Percentiles rank a stretch among this genome's conserved stretches.
These are phyloP conservation scores for Boletus barrowsii DNA, from an alignment of 768 basidiomycete species.

Conservation along the genomic window DNA sequence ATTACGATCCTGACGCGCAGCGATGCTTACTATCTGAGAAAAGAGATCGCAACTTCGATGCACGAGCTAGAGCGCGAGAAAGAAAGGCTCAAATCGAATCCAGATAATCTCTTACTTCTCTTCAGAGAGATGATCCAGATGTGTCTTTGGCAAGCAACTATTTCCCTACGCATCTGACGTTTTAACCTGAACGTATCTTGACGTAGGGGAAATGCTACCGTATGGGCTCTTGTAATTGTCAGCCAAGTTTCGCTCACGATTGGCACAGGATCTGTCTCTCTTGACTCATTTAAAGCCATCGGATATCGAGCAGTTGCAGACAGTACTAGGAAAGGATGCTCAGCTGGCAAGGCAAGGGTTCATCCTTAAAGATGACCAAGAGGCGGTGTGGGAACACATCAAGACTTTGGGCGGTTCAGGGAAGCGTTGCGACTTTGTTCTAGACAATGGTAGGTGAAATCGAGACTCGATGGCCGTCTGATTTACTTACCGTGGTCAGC, in stretches of 20 bases:
- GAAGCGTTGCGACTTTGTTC: constrained; percentile 71
- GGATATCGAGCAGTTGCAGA: constrained; percentile 81
- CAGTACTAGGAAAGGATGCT: constrained; percentile 69
- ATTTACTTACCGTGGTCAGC: constrained; percentile 42
- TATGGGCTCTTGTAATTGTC: constrained; percentile 30
- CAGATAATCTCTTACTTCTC: constrained; percentile 55
- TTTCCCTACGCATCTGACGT: not conserved
- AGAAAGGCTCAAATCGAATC: constrained; percentile 41
- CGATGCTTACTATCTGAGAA: not conserved
- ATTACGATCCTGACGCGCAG: not conserved
- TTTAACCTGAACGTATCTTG: constrained; percentile 1
- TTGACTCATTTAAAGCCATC: constrained; percentile 80
- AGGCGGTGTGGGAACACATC: constrained; percentile 69
- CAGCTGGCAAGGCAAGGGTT: constrained; percentile 72
- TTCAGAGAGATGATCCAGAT: constrained; percentile 89
- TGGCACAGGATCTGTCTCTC: constrained; percentile 81
- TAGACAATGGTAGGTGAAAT: constrained; percentile 75
- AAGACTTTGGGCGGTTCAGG: constrained; percentile 44
- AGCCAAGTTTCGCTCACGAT: not conserved
- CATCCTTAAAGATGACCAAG: constrained; percentile 84
- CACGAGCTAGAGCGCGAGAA: constrained; percentile 57
- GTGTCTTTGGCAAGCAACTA: constrained; percentile 61
- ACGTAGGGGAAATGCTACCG: constrained; percentile 90
- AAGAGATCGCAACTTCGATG: constrained; percentile 75
- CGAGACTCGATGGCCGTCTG: not conserved